Base-by-base conservation (phyloP, 148 eudicot species). In the Persicaria tinctoria region DNA sequence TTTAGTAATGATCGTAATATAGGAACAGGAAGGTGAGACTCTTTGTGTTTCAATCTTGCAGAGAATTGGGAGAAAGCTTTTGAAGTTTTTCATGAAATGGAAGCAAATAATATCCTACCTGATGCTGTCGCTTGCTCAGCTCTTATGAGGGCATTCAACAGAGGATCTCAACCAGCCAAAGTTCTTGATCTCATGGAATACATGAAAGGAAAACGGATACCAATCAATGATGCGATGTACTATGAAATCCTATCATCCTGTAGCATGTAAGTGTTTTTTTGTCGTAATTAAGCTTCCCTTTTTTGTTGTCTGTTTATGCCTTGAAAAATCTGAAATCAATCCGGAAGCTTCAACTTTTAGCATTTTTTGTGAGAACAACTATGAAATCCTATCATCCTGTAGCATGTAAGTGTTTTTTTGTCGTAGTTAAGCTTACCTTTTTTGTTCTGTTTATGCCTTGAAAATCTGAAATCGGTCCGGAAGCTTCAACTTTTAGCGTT, bases 171-270 rank as follows among this genome's bases (percentile, higher is more conserved):
- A 78, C 92, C 93, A 77, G 85, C 86, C 46, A 90, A 86, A 85
- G 97, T 90, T 79, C 76, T 94, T 70, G 68, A 72, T 55, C 73
- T 90, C 77, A 83, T 91, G 41, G 80, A 79, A 73, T 82, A 84
- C 73, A 90, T 90, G 93, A 86, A 81, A 82, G 85, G 80, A n/a
- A 90, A 83, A 77, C 78, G 76, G 12, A 83, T 94, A 73, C 92
- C 88, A 12, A 75, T 87, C 47, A 86, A 46, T 62, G 92, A 94
- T 78, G 86, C 93, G 51, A 78, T 88, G 44, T 90, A 80, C 79
- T 94, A 85, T 76, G 98, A 94, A 83, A 86, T 90, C 82, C 79
- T 92, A 71, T 88, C 97, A 57, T 96, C 98, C 38, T 91, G 98
- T 82, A 87, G 86, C 87, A 80, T 90, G 98, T 92, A 86, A 87